Evolutionary conservation across 2,329 filamentous ascomycete genomes (phyloP).

Genomic region (Seiridium cupressi): DNA sequence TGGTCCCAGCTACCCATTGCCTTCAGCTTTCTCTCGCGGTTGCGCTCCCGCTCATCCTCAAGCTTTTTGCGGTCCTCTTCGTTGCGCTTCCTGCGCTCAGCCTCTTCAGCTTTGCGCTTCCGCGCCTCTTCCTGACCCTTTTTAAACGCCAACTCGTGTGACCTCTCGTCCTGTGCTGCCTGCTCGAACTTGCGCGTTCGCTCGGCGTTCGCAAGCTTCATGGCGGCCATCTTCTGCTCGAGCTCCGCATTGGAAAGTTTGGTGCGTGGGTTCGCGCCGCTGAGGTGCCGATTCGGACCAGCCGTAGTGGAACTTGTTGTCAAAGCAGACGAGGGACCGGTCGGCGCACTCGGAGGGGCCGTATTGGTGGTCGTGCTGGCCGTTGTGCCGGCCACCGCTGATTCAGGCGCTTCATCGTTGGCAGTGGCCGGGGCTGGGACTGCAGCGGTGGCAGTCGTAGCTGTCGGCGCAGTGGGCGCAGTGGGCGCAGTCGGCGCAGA

Average conservation of each 20-base stretch:
- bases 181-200: slow-evolving; percentile 59
- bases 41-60: slow-evolving; percentile 59
- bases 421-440: slow-evolving; percentile 6
- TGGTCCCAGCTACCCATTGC: slow-evolving; percentile 60
- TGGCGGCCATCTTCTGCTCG: slow-evolving; percentile 58
- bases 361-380: too few relatives aligned
- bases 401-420: neutral
- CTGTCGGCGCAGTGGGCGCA: slow-evolving; percentile 11
- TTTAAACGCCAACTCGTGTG: slow-evolving; percentile 53
- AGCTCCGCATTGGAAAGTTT: slow-evolving; percentile 61
- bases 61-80: slow-evolving; percentile 51
- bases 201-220: slow-evolving; percentile 57
- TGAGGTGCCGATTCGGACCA: slow-evolving; percentile 43
- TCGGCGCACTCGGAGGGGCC: neutral
- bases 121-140: slow-evolving; percentile 55
- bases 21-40: slow-evolving; percentile 59
- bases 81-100: slow-evolving; percentile 46
- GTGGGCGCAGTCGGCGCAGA: neutral
- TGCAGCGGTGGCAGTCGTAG: slow-evolving; percentile 10
- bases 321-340: neutral
- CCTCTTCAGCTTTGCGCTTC: slow-evolving; percentile 49
- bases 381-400: neutral
- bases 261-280: slow-evolving; percentile 57
- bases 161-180: slow-evolving; percentile 54
- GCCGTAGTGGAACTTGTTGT: slow-evolving; percentile 31